These are phyloP conservation scores for Closterium sp. DNA, from an alignment of 139 green algal genomes.

Conservation along the genomic window DNA sequence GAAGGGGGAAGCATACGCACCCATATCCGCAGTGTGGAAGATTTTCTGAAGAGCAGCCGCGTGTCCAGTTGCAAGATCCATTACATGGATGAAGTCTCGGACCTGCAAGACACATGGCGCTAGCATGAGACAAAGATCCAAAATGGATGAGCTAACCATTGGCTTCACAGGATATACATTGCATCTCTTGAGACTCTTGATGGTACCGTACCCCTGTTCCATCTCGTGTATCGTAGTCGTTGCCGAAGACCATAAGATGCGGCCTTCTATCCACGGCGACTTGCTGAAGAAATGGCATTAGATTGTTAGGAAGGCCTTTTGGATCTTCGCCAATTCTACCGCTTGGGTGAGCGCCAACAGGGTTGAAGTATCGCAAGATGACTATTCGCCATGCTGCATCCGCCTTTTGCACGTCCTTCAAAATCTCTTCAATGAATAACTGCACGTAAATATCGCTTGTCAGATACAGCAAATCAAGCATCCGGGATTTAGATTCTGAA, in stretches of 20 bases:
- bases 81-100: conserved; percentile 99
- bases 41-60: conserved; percentile 79
- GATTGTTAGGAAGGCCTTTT: conserved; percentile 95
- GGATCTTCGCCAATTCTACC: conserved; percentile 92
- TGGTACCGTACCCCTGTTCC: conserved; percentile 56
- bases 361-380: conserved; percentile 94
- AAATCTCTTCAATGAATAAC: conserved; percentile 89
- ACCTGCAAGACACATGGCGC: conserved; percentile 48
- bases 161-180: neutral
- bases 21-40: conserved; percentile 56
- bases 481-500: neutral
- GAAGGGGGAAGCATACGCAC: conserved; percentile 10
- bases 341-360: conserved; percentile 65
- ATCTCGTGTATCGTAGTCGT: conserved; percentile 86
- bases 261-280: conserved; percentile 83
- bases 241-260: conserved; percentile 88
- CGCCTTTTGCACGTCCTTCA: conserved; percentile 64
- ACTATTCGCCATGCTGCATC: conserved; percentile 85
- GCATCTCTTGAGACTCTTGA: too few species aligned
- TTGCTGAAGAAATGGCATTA: conserved; percentile 98
- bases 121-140: neutral
- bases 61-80: conserved; percentile 80
- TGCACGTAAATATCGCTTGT: conserved; percentile 7
- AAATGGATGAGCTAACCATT: neutral
- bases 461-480: neutral